Evolutionary conservation across 441 rosid species (phyloP).

Genomic region (Flueggea neowawraea): DNA sequence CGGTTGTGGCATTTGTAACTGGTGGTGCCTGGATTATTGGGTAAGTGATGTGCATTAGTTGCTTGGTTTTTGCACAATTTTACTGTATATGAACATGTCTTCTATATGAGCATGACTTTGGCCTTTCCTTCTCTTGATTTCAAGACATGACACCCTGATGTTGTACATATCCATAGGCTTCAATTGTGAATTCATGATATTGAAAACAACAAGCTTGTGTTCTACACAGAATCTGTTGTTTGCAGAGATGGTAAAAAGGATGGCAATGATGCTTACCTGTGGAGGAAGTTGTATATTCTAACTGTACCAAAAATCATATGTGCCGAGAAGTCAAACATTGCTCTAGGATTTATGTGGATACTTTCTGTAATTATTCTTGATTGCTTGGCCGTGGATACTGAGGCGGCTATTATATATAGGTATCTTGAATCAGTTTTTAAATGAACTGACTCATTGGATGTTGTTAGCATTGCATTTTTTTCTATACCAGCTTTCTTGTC

Average conservation of each 20-base stretch:
- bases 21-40: constrained; percentile 99
- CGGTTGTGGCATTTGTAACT: constrained; percentile 92
- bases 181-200: too few relatives aligned
- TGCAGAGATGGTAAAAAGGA: too few relatives aligned
- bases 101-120: neutral
- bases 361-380: neutral
- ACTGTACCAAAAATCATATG: too few relatives aligned
- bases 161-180: too few relatives aligned
- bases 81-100: neutral
- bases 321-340: too few relatives aligned
- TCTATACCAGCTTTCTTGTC: neutral
- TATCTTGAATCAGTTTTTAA: constrained; percentile 1
- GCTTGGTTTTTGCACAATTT: constrained; percentile 8
- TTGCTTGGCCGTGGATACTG: neutral
- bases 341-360: neutral
- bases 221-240: too few relatives aligned
- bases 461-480: neutral
- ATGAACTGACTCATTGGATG: neutral
- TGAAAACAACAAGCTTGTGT: too few relatives aligned
- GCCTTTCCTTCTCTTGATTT: too few relatives aligned
- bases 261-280: too few relatives aligned
- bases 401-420: neutral
- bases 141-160: too few relatives aligned
- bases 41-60: constrained; percentile 36
- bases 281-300: too few relatives aligned